Conservation (phyloP, 192 early-diverging fungal genomes). For the Coemansia sp. region DNA sequence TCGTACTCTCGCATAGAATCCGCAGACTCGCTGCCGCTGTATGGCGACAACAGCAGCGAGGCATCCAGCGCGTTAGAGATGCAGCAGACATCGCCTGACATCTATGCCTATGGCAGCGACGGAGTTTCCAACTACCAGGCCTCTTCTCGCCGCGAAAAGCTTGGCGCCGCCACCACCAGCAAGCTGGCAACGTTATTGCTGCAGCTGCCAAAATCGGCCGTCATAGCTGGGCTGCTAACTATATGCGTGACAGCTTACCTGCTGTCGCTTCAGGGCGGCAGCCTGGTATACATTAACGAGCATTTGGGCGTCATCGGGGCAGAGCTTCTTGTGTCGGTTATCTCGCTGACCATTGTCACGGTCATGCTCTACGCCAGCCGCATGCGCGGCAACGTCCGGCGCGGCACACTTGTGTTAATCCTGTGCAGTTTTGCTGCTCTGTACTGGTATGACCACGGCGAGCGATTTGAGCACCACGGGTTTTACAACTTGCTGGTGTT, state of each 20-base stretch:
- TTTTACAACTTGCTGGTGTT: constrained; percentile 64
- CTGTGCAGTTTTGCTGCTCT: constrained; percentile 21
- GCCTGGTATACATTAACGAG: constrained; percentile 57
- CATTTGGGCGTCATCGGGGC: constrained; percentile 54
- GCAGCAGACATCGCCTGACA: background rate
- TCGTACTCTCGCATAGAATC: background rate
- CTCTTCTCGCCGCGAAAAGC: background rate
- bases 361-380: constrained; percentile 49
- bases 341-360: constrained; percentile 46
- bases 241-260: constrained; percentile 14
- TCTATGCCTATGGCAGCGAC: background rate
- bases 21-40: background rate
- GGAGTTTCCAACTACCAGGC: background rate
- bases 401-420: constrained; percentile 7
- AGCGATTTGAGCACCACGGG: constrained; percentile 60
- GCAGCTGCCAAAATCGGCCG: constrained; percentile 8
- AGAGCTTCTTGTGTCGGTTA: constrained; percentile 48
- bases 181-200: background rate
- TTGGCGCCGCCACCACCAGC: no score
- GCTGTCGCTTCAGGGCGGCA: constrained; percentile 47
- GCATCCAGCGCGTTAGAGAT: background rate
- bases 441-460: constrained; percentile 61
- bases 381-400: constrained; percentile 37
- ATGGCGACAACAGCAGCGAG: background rate
- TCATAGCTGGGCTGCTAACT: constrained; percentile 5